Conservation (phyloP, 495 filamentous ascomycete species). For the Collariella sp. region DNA sequence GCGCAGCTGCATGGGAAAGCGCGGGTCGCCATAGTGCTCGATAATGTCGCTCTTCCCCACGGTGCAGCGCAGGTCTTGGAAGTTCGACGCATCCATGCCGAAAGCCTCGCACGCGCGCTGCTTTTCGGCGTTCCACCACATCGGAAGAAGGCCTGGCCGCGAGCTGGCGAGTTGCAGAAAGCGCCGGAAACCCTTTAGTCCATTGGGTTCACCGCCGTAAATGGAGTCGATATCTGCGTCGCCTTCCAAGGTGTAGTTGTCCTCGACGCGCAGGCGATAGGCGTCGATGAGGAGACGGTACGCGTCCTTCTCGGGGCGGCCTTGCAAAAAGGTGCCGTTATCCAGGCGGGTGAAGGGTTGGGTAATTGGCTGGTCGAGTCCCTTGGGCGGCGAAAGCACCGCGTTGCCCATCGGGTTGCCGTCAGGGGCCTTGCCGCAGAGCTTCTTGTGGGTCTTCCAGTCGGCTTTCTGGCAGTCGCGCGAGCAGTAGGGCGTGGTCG, state of each 20-base stretch:
- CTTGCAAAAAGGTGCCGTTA: slow-evolving; percentile 29
- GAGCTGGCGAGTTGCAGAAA: slow-evolving; percentile 11
- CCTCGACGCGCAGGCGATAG: slow-evolving; percentile 40
- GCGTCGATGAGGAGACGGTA: slow-evolving; percentile 41
- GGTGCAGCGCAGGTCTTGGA: slow-evolving; percentile 11
- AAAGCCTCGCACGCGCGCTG: slow-evolving; percentile 20
- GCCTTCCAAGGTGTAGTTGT: slow-evolving; percentile 26
- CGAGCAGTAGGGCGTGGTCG: not conserved
- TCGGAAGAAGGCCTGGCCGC: slow-evolving; percentile 27
- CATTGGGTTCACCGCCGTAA: slow-evolving; percentile 21
- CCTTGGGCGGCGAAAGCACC: not conserved
- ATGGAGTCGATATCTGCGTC: slow-evolving; percentile 10
- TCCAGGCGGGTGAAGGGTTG: slow-evolving; percentile 26
- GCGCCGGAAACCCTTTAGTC: slow-evolving; percentile 4
- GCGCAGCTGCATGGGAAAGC: slow-evolving; percentile 41
- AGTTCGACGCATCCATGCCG: slow-evolving; percentile 16
- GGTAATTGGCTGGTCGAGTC: not conserved
- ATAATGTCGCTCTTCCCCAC: slow-evolving; percentile 33
- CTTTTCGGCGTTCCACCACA: slow-evolving; percentile 35
- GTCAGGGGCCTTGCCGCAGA: not conserved
- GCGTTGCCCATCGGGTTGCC: not conserved
- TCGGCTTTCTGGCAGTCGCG: not conserved
- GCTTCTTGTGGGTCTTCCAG: too few species aligned
- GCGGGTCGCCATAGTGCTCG: slow-evolving; percentile 30
- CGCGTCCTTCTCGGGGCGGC: slow-evolving; percentile 34